These are phyloP conservation scores for Lasiosphaeris hirsuta DNA, from an alignment of 495 filamentous ascomycete species.

Conservation along the genomic window DNA sequence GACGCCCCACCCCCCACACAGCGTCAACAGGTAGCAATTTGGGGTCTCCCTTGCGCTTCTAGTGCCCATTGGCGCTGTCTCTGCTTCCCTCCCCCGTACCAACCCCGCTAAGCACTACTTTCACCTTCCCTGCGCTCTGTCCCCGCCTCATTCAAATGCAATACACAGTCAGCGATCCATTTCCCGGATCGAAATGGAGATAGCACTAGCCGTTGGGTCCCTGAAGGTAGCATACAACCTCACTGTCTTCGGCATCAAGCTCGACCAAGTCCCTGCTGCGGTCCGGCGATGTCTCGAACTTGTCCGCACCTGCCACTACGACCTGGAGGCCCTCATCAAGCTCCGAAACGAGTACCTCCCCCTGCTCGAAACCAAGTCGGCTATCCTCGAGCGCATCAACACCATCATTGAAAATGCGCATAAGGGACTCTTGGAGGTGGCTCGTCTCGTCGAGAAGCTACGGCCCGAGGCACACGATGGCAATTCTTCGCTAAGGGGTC, in stretches of 20 bases:
- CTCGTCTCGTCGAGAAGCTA: slow-evolving; percentile 16
- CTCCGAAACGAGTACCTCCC: slow-evolving; percentile 17
- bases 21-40: no score
- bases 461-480: slow-evolving; percentile 11
- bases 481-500: background rate
- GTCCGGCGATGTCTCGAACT: slow-evolving; percentile 20
- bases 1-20: no score
- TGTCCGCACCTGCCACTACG: slow-evolving; percentile 15
- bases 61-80: no score
- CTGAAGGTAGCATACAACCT: slow-evolving; percentile 12
- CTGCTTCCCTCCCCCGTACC: no score
- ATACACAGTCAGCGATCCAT: no score
- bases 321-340: slow-evolving; percentile 21
- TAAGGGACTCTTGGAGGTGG: slow-evolving; percentile 10
- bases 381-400: slow-evolving; percentile 14
- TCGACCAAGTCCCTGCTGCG: slow-evolving; percentile 16
- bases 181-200: background rate
- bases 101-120: no score
- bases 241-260: slow-evolving; percentile 12
- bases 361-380: slow-evolving; percentile 4
- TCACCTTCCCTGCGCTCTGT: no score
- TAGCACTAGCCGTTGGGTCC: slow-evolving; percentile 3
- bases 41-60: no score
- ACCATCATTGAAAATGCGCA: slow-evolving; percentile 17
- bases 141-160: no score